phyloP scores from a whole-genome alignment of 495 filamentous ascomycete species.

The Cercophora newfieldiana region DNA sequence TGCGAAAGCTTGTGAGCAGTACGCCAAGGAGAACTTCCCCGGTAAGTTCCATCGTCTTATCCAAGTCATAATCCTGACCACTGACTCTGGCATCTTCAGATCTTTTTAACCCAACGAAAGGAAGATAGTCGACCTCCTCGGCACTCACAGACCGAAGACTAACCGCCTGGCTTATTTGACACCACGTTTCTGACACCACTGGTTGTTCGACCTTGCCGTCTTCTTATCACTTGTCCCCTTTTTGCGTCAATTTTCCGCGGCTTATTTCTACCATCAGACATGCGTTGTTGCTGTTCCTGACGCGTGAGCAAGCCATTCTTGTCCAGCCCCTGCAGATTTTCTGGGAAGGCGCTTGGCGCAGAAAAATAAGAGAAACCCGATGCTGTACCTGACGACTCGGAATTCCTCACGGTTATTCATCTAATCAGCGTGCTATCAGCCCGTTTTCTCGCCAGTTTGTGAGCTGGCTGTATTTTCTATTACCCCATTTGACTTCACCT shows the following conservation, averaged over 20 bases:
- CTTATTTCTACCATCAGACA: background rate
- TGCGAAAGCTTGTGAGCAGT: conserved; percentile 98
- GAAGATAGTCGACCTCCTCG: too few species aligned
- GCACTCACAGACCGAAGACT: too few species aligned
- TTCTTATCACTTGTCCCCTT: too few species aligned
- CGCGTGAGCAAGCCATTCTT: background rate
- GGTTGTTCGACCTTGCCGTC: background rate
- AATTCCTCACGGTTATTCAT: conserved; percentile 16
- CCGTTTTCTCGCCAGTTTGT: conserved; percentile 1
- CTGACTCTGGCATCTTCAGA: conserved; percentile 17
- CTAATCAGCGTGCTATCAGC: conserved; percentile 18
- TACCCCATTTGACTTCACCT: background rate
- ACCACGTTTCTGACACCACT: too few species aligned
- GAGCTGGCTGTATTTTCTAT: conserved; percentile 7
- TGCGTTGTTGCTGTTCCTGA: background rate
- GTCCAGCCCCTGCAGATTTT: conserved; percentile 8
- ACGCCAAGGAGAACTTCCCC: conserved; percentile 93
- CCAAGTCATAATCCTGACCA: background rate
- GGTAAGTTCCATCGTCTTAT: conserved; percentile 20
- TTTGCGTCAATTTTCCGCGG: background rate
- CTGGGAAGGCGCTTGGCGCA: conserved; percentile 14
- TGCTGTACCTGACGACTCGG: conserved; percentile 15
- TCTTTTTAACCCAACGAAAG: conserved; percentile 22
- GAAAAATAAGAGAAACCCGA: conserved; percentile 24
- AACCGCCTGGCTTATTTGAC: too few species aligned